Base-by-base conservation (phyloP, 768 basidiomycete genomes). In the Lactarius evosmus region DNA sequence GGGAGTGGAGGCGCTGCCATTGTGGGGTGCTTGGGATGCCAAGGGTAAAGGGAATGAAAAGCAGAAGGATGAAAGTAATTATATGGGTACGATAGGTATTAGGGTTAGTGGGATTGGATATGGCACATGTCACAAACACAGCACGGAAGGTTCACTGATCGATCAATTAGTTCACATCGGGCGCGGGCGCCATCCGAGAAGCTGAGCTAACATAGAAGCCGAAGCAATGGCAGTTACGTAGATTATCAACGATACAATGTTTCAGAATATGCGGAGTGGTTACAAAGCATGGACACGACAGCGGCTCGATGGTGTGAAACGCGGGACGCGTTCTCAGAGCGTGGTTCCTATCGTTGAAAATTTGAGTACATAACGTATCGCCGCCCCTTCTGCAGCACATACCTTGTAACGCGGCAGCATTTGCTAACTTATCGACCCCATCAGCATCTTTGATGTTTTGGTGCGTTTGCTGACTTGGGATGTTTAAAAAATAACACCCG, bases 381-480 rank as follows among this genome's bases (percentile, higher is more conserved):
- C 46, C 25, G 46, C 12, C 22, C 25, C 12, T 22, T 49, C 11
- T 2, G 46, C 44, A 25, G 1, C 4, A 16, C 25, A 12, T 49
- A 49, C 46, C 46, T 49, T 49, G 46, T 36, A 46, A 29, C 19
- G 22, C 33, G 33, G 58, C 58, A 14, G 58, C 58, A n/a, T 40
- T 64, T 14, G 63, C 63, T 30, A 60, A 11, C 7, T 50, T 64
- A 32, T 64, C 63, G 30, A 64, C 46, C 8, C 32, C 55, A 19
- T 64, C 63, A 8, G 63, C 63, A 33, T 64, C 53, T 38, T 64
- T 64, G 44, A 64, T 64, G 11, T 44, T 58, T 2, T 46, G 57
- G 19, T 38, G 63, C 34, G 58, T 29, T 0, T 34, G 25, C 19
- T 17, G 34, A 4, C 58, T 34, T 7, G 63, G 63, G 33, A 64